phyloP scores from a whole-genome alignment of 345 rosid genomes.

The Acer campestre region DNA sequence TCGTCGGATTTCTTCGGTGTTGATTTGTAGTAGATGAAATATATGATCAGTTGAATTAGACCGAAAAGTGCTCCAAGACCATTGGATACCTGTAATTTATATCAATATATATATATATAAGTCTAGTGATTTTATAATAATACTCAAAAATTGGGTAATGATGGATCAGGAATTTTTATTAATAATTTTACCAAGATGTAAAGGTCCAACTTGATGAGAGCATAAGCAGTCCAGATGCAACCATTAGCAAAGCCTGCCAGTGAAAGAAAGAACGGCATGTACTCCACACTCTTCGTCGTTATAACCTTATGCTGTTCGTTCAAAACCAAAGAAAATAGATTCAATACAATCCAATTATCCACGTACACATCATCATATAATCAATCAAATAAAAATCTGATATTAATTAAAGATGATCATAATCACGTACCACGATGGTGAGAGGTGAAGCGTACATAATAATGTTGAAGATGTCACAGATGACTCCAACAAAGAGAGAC shows the following conservation, averaged over 20 bases:
- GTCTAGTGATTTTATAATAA: background rate
- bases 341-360: no score
- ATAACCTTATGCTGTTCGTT: conserved; percentile 41
- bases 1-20: conserved; percentile 15
- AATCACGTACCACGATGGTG: conserved; percentile 10
- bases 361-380: no score
- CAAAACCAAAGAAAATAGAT: no score
- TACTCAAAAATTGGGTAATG: background rate
- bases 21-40: conserved; percentile 26
- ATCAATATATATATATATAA: background rate
- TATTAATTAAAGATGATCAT: no score
- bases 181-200: conserved; percentile 36
- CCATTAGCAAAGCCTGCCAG: conserved; percentile 41
- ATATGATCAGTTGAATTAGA: conserved; percentile 30
- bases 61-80: conserved; percentile 40
- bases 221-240: conserved; percentile 39
- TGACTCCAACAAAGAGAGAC: conserved; percentile 24
- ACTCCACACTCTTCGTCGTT: conserved; percentile 52
- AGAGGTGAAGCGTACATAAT: conserved; percentile 46
- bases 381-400: no score
- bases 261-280: conserved; percentile 50
- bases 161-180: no score
- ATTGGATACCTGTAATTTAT: conserved; percentile 38
- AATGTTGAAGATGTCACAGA: conserved; percentile 40
- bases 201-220: conserved; percentile 41